Evolutionary conservation across 2,329 filamentous ascomycete species (phyloP), one percentile per base, ranked within the genome.

Genomic region (Aspergillus fructus): DNA sequence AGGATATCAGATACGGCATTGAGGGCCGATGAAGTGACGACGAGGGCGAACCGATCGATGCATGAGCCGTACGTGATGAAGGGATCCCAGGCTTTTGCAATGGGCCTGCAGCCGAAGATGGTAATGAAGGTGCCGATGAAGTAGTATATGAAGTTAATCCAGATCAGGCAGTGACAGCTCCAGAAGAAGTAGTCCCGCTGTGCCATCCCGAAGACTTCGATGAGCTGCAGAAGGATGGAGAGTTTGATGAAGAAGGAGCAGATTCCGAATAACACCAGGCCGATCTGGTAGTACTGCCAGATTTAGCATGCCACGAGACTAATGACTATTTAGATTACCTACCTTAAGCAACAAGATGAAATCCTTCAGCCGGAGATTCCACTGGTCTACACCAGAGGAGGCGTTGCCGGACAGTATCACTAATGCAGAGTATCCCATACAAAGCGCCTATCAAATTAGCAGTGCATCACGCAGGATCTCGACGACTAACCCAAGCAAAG

Each of bases 101-200:
- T 7, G 5, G 52, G 56, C 1, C 27, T 5, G 24, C 56, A 59
- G 34, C 47, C 12, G 41, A 59, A 59, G 47, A 59, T 47, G 8
- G 41, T 43, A 21, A 23, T 4, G 21, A 43, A 21, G 3, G 19
- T 21, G 8, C 17, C 21, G 8, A 43, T 21, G 23, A 43, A 43
- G 12, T 43, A 21, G 17, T 43, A 43, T 5, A 43, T 12, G 21
- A 43, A 43, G 19, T 43, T 43, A 9, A 43, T 11, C 41, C 17
- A 43, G 21, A 43, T 43, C 17, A 43, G 19, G 6, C 17, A 6
- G 21, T 43, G 41, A 11, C 41, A 21, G 41, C 41, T 21, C 41
- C 41, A 43, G 19, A 43, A 43, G 41, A 43, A 43, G 5, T 23
- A 43, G 41, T 43, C 41, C 12, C 41, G 12, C 19, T 43, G 41